Conservation (phyloP, 331 rosid genomes). For the Pyracantha coccinea region DNA sequence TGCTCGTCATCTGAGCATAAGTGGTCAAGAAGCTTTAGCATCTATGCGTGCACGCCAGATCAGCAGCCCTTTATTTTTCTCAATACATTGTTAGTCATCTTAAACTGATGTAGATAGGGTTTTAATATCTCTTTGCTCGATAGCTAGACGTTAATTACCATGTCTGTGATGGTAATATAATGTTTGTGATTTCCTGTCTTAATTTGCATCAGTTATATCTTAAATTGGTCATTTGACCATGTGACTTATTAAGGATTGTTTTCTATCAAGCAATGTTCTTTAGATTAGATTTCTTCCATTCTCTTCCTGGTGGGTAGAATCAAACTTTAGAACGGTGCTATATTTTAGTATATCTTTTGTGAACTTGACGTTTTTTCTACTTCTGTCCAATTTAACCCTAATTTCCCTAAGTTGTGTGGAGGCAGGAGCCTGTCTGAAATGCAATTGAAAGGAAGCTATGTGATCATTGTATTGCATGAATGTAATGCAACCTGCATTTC, state of each 20-base stretch:
- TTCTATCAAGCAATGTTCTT: constrained; percentile 8
- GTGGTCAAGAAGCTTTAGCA: constrained; percentile 26
- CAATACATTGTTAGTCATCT: constrained; percentile 30
- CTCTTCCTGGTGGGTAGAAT: constrained; percentile 13
- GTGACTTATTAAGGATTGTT: constrained; percentile 13
- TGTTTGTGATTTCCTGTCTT: constrained; percentile 15
- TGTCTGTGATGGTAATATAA: constrained; percentile 15
- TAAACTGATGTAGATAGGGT: constrained; percentile 34
- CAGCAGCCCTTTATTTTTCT: constrained; percentile 29
- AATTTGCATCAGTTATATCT: constrained; percentile 15
- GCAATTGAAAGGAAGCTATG: constrained; percentile 10
- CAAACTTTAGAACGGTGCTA: background rate
- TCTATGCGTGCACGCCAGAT: constrained; percentile 35
- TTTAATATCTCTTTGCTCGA: constrained; percentile 21
- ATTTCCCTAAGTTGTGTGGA: background rate
- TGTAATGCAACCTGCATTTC: constrained; percentile 3
- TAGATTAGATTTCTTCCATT: background rate
- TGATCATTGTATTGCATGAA: background rate
- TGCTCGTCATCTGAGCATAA: constrained; percentile 18
- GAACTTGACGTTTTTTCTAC: background rate
- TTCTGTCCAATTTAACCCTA: no score
- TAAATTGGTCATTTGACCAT: constrained; percentile 11
- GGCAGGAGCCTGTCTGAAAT: constrained; percentile 7
- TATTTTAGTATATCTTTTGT: background rate
- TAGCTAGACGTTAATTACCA: constrained; percentile 21